Evolutionary conservation across 2,329 filamentous ascomycete species (phyloP).

Genomic region (Epichloe festucae): DNA sequence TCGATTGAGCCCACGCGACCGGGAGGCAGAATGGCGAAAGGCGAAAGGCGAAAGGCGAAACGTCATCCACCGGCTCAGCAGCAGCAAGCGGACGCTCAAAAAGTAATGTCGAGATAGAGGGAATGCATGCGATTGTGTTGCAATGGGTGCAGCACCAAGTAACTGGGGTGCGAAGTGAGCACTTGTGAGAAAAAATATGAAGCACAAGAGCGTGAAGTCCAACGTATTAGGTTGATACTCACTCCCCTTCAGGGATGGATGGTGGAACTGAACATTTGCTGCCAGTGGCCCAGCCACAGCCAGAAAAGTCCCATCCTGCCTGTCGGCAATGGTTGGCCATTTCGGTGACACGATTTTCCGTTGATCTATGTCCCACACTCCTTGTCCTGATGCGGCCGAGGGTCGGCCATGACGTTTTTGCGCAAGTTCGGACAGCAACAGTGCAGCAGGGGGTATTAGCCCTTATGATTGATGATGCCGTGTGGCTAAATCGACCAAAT

Average conservation of each 20-base stretch:
- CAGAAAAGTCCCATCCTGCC: not conserved
- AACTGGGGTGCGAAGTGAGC: conserved; percentile 1
- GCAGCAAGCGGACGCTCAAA: conserved; percentile 11
- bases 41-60: conserved; percentile 1
- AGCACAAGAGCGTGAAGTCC: conserved; percentile 5
- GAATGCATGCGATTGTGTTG: conserved; percentile 8
- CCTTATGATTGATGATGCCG: not conserved
- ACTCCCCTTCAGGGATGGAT: conserved; percentile 6
- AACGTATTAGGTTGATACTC: conserved; percentile 1
- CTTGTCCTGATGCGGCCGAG: not conserved
- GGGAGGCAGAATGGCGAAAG: conserved; percentile 5
- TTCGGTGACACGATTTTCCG: conserved; percentile 1
- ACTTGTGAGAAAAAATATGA: conserved; percentile 3
- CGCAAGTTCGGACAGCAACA: too few relatives aligned
- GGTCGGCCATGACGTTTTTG: too few relatives aligned
- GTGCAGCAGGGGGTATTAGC: too few relatives aligned
- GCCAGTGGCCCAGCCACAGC: conserved; percentile 1
- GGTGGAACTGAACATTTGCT: conserved; percentile 4
- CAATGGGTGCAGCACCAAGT: conserved; percentile 3
- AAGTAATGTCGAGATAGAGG: not conserved
- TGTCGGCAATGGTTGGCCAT: not conserved
- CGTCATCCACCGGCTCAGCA: conserved; percentile 34
- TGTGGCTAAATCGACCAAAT: too few relatives aligned
- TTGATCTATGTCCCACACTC: not conserved
- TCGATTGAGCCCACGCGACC: conserved; percentile 28